Base-by-base conservation (phyloP, 306 rosid species). In the Acmispon strigosus region DNA sequence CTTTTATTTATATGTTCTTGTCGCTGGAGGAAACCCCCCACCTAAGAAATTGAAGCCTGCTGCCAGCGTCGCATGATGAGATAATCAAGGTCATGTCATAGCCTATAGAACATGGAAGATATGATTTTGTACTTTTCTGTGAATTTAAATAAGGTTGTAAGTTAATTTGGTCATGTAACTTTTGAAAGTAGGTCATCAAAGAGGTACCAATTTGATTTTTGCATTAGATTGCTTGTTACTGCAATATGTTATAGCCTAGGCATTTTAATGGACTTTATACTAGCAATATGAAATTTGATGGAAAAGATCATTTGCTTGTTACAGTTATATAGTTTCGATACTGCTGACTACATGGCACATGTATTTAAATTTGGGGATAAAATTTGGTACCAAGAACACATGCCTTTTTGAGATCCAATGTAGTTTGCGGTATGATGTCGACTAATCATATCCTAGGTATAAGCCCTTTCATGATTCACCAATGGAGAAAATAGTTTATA, bases 1-100 rank as follows among this genome's bases (percentile, higher is more conserved):
- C 86, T 93, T 93, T 79, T 93, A 93, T 73, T 78, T 86, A 1
- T 88, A 90, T 44, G 97, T 90, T 69, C 45, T 93, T 66, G 65
- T 84, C 32, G 72, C 89, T 0, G 97, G 98, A 68, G 97, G 98
- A 70, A 93, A 90, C 71, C 98, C 98, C 11, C 96, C 98, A 37
- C 94, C 98, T 13, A 93, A 90, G 88, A 93, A 93, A 62, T 78
- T 80, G 85, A 90, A 87, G 86, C 34, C 91, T 42, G 79, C 90
- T 65, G 81, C 85, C 51, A 84, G 73, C 78, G 69, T 37, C 36
- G 85, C 89, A 15, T 85, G 81, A 85, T 79, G 67, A 68, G 81
- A 71, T 69, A 24, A 62, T 18, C 18, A n/a, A 60, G 64, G 60
- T 70, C 51, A 34, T 68, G 51, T 62, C n/a, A n/a, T 58, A 53